Conservation (phyloP, 106 monocot species). For the Dioscorea alata region DNA sequence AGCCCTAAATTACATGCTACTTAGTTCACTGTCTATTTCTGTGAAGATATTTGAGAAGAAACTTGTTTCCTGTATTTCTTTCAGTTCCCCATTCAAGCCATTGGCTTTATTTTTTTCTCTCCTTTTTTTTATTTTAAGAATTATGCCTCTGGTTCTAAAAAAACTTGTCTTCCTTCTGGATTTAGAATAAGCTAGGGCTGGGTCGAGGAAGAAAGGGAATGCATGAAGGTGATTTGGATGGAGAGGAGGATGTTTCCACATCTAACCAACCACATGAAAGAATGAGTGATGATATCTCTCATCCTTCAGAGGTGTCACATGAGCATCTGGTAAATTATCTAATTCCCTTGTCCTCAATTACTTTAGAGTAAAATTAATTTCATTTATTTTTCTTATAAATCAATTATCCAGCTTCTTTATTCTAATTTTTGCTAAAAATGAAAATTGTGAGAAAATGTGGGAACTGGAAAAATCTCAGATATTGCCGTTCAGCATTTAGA, state of each 20-base stretch:
- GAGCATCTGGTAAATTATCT: constrained; percentile 33
- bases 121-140: background rate
- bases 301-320: constrained; percentile 25
- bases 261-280: constrained; percentile 43
- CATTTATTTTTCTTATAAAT: too few relatives aligned
- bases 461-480: too few relatives aligned
- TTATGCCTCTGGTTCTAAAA: background rate
- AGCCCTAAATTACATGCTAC: too few relatives aligned
- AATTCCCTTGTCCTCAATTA: too few relatives aligned
- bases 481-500: too few relatives aligned
- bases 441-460: too few relatives aligned
- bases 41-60: background rate
- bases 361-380: too few relatives aligned
- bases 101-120: background rate
- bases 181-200: constrained; percentile 11
- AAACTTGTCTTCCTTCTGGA: background rate
- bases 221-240: constrained; percentile 59
- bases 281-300: constrained; percentile 32
- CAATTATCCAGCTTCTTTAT: too few relatives aligned
- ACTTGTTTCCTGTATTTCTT: background rate
- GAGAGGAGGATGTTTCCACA: constrained; percentile 44
- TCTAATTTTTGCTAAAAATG: background rate
- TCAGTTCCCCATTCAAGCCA: background rate
- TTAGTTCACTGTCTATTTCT: background rate
- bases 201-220: constrained; percentile 42